A percentile compares a stretch with the other conserved stretches of the same genome.
Conservation (phyloP, 306 rosid genomes). For the Ochetophila trinervis region DNA sequence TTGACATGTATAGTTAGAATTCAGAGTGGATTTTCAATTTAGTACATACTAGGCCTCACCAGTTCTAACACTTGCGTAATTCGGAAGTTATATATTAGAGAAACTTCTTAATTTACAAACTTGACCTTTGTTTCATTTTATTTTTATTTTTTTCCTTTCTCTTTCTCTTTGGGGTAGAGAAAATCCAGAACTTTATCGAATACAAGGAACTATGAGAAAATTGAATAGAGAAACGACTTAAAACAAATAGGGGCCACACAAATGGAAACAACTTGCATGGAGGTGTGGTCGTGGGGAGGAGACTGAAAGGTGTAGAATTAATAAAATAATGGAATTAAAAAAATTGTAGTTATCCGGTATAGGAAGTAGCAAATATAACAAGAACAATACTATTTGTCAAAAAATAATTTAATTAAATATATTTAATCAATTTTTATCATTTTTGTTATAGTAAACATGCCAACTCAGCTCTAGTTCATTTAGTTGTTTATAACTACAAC, state of each 20-base stretch:
- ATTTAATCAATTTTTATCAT: too few species aligned
- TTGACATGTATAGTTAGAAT: neutral
- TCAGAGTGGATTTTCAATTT: slow-evolving; percentile 14
- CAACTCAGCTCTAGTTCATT: too few species aligned
- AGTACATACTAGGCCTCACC: slow-evolving; percentile 19
- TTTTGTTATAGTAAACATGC: too few species aligned
- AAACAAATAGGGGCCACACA: slow-evolving; percentile 56
- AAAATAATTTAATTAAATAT: too few species aligned
- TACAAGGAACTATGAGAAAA: slow-evolving; percentile 78
- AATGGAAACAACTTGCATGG: slow-evolving; percentile 62
- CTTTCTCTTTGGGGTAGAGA: slow-evolving; percentile 41
- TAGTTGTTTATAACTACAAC: too few species aligned
- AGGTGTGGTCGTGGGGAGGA: slow-evolving; percentile 88
- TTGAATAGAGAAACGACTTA: slow-evolving; percentile 66
- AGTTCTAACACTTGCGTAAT: slow-evolving; percentile 13
- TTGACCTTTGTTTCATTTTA: slow-evolving; percentile 15
- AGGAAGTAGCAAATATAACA: too few species aligned
- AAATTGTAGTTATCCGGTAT: too few species aligned
- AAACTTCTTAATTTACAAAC: neutral
- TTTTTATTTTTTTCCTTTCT: too few species aligned
- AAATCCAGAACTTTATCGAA: slow-evolving; percentile 78
- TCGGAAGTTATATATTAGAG: neutral
- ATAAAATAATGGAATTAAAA: too few species aligned
- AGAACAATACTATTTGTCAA: too few species aligned
- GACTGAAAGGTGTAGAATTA: too few species aligned